These are phyloP conservation scores for Cryphonectria carpinicola DNA, from an alignment of 2,329 filamentous ascomycete genomes.

Conservation along the genomic window DNA sequence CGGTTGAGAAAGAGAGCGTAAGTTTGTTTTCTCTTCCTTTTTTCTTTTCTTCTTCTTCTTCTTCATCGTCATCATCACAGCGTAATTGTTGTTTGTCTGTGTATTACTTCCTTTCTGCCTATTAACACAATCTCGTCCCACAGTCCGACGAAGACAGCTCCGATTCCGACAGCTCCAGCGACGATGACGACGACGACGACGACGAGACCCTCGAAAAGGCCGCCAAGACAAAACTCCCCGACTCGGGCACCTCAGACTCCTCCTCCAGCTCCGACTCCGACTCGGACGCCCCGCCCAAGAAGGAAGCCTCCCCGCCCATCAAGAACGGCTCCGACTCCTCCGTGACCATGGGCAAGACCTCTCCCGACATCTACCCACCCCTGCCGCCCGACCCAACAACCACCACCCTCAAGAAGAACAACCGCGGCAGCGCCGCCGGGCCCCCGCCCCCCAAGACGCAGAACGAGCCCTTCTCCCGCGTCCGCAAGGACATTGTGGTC, in stretches of 20 bases:
- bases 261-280: slow-evolving; percentile 50
- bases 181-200: slow-evolving; percentile 33
- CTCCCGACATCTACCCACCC: slow-evolving; percentile 53
- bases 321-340: slow-evolving; percentile 44
- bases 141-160: slow-evolving; percentile 29
- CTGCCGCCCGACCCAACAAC: slow-evolving; percentile 55
- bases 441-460: slow-evolving; percentile 50
- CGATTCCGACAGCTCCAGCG: slow-evolving; percentile 40
- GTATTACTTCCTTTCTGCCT: too few relatives aligned
- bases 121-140: not conserved
- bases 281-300: slow-evolving; percentile 35
- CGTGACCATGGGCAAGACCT: slow-evolving; percentile 56
- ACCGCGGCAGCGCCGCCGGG: slow-evolving; percentile 45
- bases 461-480: slow-evolving; percentile 76
- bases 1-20: slow-evolving; percentile 10
- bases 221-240: slow-evolving; percentile 37
- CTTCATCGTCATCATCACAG: not conserved
- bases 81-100: not conserved
- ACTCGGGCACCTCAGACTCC: slow-evolving; percentile 40
- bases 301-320: slow-evolving; percentile 29
- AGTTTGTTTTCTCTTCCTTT: too few relatives aligned
- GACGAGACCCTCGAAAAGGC: slow-evolving; percentile 31
- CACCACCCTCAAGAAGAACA: slow-evolving; percentile 36
- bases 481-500: slow-evolving; percentile 69
- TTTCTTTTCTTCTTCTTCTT: too few relatives aligned